A percentile compares a stretch with the other conserved stretches of the same genome.
These are phyloP conservation scores for Apocynum venetum DNA, from an alignment of 257 asterid genomes.

Conservation along the genomic window DNA sequence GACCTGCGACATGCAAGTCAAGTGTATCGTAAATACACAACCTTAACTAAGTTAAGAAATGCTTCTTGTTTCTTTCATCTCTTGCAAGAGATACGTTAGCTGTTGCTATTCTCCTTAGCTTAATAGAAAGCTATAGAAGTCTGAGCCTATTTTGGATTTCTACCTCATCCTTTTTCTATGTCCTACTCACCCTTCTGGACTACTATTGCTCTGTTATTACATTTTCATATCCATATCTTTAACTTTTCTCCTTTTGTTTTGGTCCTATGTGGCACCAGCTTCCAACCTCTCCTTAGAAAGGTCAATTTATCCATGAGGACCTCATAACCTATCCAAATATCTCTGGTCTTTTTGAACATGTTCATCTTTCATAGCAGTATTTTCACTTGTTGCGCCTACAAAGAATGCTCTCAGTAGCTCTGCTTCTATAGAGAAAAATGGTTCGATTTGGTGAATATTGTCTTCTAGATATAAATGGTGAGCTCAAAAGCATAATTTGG, in stretches of 20 bases:
- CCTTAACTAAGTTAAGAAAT: background rate
- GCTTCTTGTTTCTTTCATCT: background rate
- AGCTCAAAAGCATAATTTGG: background rate
- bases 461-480: background rate
- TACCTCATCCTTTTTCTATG: background rate
- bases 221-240: background rate
- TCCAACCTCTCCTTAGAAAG: background rate
- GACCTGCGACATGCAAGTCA: background rate
- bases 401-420: background rate
- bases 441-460: background rate
- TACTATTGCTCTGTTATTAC: background rate
- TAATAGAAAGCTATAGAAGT: background rate
- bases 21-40: background rate
- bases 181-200: background rate
- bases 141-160: background rate
- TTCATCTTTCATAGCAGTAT: background rate
- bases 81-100: background rate
- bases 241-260: background rate
- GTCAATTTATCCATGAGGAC: background rate
- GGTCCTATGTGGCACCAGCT: background rate
- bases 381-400: background rate
- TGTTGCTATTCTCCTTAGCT: background rate
- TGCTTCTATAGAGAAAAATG: background rate
- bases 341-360: background rate
- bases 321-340: background rate